Evolutionary conservation across 108 stramenopile species (phyloP), one percentile per base, ranked within the genome.

Genomic region (Chaetoceros muelleri): DNA sequence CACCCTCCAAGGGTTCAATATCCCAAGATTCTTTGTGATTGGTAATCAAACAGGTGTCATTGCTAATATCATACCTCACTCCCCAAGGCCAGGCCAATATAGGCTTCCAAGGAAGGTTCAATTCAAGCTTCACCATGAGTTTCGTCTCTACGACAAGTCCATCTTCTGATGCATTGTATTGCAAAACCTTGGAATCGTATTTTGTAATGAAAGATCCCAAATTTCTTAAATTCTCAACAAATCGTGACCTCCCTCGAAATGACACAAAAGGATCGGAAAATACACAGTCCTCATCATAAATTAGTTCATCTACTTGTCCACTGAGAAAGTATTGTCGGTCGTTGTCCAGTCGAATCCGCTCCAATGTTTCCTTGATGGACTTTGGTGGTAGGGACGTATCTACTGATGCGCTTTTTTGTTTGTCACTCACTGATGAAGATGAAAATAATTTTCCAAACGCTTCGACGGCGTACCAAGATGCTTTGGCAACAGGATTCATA

Each of bases 211-310:
- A 90, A 40, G 77, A 76, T 19, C 94, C 91, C 53, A 95, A 70
- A 61, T 95, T 95, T 13, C 75, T 69, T 25, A 95, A 55, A 59
- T 95, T 95, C 16, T 85, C 79, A 52, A 90, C 81, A 61, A 95
- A 95, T 8, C 94, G 78, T 24, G 87, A 75, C 26, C 88, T 73
- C 24, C 94, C 94, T 17, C 53, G 24, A 70, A 95, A 95, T 0
- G 82, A 65, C 17, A 91, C 89, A 67, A 95, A 95, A 21, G 94
- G 94, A 75, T 95, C 94, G 3, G 82, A 69, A 75, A 93, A 95
- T 3, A 71, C 62, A 64, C 94, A 95, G 16, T 88, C 62, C 25
- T 70, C 69, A 52, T 79, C 90, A 64, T 95, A 95, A 45, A 88
- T 78, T 2, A 67, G 57, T 47, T 69, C 57, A 66, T 95, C 94